Evolutionary conservation across 768 basidiomycete species (phyloP), one percentile per base, ranked within the genome.

Genomic region (Mycena kentingensis): DNA sequence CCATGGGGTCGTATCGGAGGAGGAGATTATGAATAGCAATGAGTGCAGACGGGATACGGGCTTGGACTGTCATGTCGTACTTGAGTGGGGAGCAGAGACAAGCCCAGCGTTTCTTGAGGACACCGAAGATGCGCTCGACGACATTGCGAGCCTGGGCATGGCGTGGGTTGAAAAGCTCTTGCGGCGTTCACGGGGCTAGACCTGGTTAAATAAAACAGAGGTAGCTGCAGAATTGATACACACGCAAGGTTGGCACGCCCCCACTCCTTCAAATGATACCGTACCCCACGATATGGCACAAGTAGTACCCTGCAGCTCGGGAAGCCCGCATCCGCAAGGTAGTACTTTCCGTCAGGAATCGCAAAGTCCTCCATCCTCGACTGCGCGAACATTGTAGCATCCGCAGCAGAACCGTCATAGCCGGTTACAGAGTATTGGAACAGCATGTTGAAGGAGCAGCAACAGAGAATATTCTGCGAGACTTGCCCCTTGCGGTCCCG

Each of bases 211-310:
- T n/a, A n/a, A n/a, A n/a, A n/a, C n/a, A n/a, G n/a, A n/a, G n/a
- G n/a, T n/a, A n/a, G n/a, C n/a, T n/a, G n/a, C n/a, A n/a, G n/a
- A n/a, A n/a, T n/a, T n/a, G n/a, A n/a, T n/a, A n/a, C n/a, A n/a
- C n/a, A n/a, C 60, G 52, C 10, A 15, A 37, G 19, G 16, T 27
- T 31, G 4, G 57, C 48, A 4, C 45, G 39, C 19, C 44, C 50
- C 63, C 63, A 67, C 28, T 69, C 64, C 4, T 49, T 43, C 28
- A 68, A 51, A 46, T 69, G 65, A 39, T 69, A 69, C 2, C 53
- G 46, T 3, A 66, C 56, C 3, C 61, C 58, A 5, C 55, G 22
- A 51, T 66, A 67, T 1, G 64, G 65, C 11, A 69, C 51, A 21
- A 70, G 60, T 6, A 67, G 57, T 7, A 48, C 35, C 46, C 59